Evolutionary conservation across 352 stramenopile species (phyloP).

Genomic region (Globisporangium megalacanthum): DNA sequence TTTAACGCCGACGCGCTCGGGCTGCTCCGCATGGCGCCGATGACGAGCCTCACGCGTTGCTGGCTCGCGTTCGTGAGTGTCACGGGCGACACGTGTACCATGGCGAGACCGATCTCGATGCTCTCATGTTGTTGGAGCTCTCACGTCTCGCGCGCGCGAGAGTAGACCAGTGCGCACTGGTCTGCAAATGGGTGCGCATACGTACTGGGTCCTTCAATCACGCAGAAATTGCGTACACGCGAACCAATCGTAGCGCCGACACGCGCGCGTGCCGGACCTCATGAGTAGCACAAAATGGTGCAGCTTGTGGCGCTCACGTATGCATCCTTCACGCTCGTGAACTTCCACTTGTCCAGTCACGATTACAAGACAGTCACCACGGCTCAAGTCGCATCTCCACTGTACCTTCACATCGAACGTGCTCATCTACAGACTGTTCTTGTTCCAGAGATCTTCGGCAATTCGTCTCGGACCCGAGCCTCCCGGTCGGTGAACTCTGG

Average conservation of each 20-base stretch:
- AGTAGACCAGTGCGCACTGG: conserved; percentile 26
- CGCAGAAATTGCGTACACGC: conserved; percentile 24
- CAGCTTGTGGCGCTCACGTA: conserved; percentile 34
- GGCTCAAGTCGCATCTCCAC: conserved; percentile 34
- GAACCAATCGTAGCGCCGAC: conserved; percentile 25
- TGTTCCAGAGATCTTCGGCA: conserved; percentile 46
- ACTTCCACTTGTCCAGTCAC: conserved; percentile 34
- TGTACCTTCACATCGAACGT: conserved; percentile 59
- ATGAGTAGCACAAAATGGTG: conserved; percentile 37
- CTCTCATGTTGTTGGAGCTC: conserved; percentile 40
- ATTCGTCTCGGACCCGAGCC: conserved; percentile 35
- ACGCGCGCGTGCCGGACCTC: conserved; percentile 26
- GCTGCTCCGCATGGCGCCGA: conserved; percentile 29
- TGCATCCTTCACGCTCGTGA: conserved; percentile 28
- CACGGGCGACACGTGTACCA: conserved; percentile 32
- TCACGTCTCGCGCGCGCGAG: conserved; percentile 29
- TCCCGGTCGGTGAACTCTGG: conserved; percentile 20
- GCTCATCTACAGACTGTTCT: conserved; percentile 42
- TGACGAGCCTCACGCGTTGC: conserved; percentile 25
- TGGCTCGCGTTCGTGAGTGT: conserved; percentile 38
- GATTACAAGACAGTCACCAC: conserved; percentile 51
- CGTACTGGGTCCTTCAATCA: conserved; percentile 32
- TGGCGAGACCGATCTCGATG: conserved; percentile 43
- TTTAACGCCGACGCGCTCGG: conserved; percentile 33
- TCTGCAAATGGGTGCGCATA: conserved; percentile 31